These are phyloP conservation scores for Escallonia herrerae DNA, from an alignment of 129 eudicot genomes.

Conservation along the genomic window DNA sequence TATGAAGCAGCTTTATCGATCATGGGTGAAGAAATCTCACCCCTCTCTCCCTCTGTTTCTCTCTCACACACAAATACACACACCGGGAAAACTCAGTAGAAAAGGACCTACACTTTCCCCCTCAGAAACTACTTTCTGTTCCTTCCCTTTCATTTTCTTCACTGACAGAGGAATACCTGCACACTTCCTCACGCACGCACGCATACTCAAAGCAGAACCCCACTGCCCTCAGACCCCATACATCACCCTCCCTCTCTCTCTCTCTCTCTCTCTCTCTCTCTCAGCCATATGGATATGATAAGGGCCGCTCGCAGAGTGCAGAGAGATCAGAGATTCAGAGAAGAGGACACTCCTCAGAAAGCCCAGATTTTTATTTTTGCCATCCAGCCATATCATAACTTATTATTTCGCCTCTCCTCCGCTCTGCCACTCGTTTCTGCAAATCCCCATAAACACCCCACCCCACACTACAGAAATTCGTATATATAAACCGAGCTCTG, in stretches of 20 bases:
- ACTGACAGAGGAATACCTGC: slow-evolving; percentile 89
- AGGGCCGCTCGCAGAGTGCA: slow-evolving; percentile 36
- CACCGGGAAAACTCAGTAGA: no score
- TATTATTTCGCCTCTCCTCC: slow-evolving; percentile 14
- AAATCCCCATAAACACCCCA: slow-evolving; percentile 37
- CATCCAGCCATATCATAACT: slow-evolving; percentile 9
- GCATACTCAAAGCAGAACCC: slow-evolving; percentile 35
- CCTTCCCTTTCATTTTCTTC: slow-evolving; percentile 34
- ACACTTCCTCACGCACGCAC: slow-evolving; percentile 85
- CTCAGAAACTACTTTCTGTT: slow-evolving; percentile 27
- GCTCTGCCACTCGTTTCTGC: slow-evolving; percentile 22
- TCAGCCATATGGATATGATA: slow-evolving; percentile 49
- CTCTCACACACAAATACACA: not conserved
- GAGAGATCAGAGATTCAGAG: slow-evolving; percentile 27
- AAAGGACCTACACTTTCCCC: not conserved
- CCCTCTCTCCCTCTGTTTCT: not conserved
- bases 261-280: no score
- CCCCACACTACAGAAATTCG: not conserved
- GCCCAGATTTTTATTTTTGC: slow-evolving; percentile 9
- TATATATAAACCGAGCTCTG: not conserved
- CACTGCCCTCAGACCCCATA: slow-evolving; percentile 5
- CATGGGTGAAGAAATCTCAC: slow-evolving; percentile 17
- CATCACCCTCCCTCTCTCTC: slow-evolving; percentile 16
- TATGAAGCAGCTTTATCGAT: slow-evolving; percentile 50
- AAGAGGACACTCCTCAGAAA: slow-evolving; percentile 26